A percentile compares a stretch with the other conserved stretches of the same genome.
Conservation (phyloP, 2,329 filamentous ascomycete species). For the Daldinia sp. region DNA sequence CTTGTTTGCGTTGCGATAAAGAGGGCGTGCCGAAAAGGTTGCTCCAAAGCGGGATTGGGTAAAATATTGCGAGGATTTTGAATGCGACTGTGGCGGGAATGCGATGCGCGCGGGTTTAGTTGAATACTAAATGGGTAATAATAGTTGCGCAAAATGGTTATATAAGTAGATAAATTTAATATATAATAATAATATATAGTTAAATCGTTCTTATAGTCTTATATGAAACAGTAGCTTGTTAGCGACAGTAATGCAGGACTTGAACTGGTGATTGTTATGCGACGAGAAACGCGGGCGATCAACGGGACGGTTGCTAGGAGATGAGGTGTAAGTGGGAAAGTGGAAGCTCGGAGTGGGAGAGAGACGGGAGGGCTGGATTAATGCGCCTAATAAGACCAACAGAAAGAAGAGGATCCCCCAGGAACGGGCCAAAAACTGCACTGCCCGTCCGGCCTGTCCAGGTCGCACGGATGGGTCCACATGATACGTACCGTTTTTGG, state of each 20-base stretch:
- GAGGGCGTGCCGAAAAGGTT: constrained; percentile 9
- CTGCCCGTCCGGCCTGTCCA: constrained; percentile 34
- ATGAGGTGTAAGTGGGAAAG: constrained; percentile 45
- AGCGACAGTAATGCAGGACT: constrained; percentile 16
- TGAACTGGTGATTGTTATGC: constrained; percentile 26
- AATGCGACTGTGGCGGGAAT: constrained; percentile 39
- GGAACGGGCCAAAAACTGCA: constrained; percentile 24
- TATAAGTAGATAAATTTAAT: constrained; percentile 11
- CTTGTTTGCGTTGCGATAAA: constrained; percentile 15
- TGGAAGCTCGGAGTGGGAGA: constrained; percentile 38
- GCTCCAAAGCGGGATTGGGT: constrained; percentile 10
- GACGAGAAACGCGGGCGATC: constrained; percentile 32
- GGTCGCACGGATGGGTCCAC: constrained; percentile 42
- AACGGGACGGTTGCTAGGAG: constrained; percentile 36
- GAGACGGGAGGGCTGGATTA: constrained; percentile 47
- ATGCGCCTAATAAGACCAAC: constrained; percentile 50
- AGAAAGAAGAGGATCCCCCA: constrained; percentile 31
- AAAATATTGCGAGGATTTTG: constrained; percentile 15
- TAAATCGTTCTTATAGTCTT: constrained; percentile 3
- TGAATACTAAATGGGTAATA: neutral
- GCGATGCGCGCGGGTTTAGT: constrained; percentile 31
- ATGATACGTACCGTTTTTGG: constrained; percentile 47
- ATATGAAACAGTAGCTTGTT: constrained; percentile 14
- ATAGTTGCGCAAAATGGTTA: constrained; percentile 12
- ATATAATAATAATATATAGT: constrained; percentile 5